Base-by-base conservation (phyloP, 208 protist genomes). In the Naegleria gruberi region DNA sequence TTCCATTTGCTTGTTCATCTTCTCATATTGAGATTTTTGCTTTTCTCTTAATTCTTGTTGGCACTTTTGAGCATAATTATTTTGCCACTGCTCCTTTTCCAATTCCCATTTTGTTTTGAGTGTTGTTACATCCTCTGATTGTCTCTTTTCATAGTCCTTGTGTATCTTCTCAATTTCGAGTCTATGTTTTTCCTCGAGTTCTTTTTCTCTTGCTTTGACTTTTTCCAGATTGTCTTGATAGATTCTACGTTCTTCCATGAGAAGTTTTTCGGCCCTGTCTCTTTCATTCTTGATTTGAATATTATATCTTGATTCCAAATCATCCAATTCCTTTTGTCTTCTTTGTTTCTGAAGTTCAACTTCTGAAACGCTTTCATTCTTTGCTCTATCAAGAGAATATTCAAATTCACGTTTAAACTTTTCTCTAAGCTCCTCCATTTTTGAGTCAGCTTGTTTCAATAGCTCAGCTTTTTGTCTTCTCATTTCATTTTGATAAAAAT, bases 71-170 rank as follows among this genome's bases (percentile, higher is more conserved):
- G 45, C 45, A 5, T 37, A 86, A 46, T 86, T 42, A 34, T 86
- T 43, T 86, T 86, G 82, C 82, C 82, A 86, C 19, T 86, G 82
- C 19, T 86, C 42, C 82, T 86, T 86, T 30, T 86, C 82, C 8
- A 86, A 30, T 10, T 86, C 82, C 82, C 82, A 86, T 46, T 86
- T 86, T 2, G 34, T 44, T 30, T 86, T 86, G 5, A 42, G 17
- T 42, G 34, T 86, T 3, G 43, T 37, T 12, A 46, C 45, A 4
- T 86, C 41, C n/a, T 86, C 42, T 46, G 10, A 26, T 5, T 86
- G 82, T 30, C 34, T 43, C 34, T 46, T 42, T 4, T 86, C 23
- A 42, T 42, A 40, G 4, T 46, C 15, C n/a, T 86, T 37, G 42
- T 46, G 15, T 23, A 46, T 26, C n/a, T 46, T 42, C 15, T 86